Percentiles rank a stretch among this genome's conserved stretches.
phyloP scores from a whole-genome alignment of 163 green algal species.

The Volvox carteri region DNA sequence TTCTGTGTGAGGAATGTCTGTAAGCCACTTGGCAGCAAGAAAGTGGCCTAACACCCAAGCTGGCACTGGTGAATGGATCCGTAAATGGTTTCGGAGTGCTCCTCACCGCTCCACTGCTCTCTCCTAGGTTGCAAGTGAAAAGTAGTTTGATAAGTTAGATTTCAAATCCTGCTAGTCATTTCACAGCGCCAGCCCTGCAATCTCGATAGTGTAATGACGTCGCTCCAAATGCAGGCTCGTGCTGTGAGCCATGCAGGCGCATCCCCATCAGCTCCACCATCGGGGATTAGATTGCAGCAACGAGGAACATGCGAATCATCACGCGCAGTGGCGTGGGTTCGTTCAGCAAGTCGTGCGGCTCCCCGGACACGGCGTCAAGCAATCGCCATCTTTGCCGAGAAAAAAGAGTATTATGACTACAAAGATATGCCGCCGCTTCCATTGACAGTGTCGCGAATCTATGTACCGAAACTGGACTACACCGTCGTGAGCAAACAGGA shows the following conservation, averaged over 20 bases:
- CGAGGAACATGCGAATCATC: not conserved
- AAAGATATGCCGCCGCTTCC: conserved; percentile 79
- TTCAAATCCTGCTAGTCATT: too few relatives aligned
- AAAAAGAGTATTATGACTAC: conserved; percentile 76
- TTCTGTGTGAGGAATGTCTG: too few relatives aligned
- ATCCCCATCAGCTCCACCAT: not conserved
- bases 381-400: conserved; percentile 57
- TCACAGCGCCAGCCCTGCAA: too few relatives aligned
- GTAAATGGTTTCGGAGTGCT: not conserved
- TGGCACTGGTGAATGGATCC: not conserved
- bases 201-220: not conserved
- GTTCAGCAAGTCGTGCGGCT: not conserved
- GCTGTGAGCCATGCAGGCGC: not conserved
- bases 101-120: too few relatives aligned
- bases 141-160: too few relatives aligned
- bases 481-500: conserved; percentile 65
- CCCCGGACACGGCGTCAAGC: not conserved
- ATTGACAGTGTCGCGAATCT: conserved; percentile 67
- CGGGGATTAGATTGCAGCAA: not conserved
- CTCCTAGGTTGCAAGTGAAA: too few relatives aligned
- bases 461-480: conserved; percentile 69
- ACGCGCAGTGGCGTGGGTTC: not conserved
- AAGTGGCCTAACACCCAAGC: too few relatives aligned
- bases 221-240: not conserved
- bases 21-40: too few relatives aligned